Base-by-base conservation (phyloP, 768 basidiomycete genomes). In the Coprinopsis marcescibilis region DNA sequence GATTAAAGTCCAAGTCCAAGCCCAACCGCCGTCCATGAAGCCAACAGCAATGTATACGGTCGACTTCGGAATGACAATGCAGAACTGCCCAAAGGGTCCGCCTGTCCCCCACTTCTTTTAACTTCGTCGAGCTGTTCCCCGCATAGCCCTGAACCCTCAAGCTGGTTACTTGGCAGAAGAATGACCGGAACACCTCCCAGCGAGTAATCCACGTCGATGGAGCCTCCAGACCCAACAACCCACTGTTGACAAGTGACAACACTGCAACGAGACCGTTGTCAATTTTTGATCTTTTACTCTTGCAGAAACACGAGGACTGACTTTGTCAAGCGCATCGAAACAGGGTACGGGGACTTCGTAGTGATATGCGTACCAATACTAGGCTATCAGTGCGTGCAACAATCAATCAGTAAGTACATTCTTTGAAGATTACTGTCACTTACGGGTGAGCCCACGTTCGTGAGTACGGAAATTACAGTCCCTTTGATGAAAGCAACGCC, bases 381-480 rank as follows among this genome's bases (percentile, higher is more conserved):
- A 2, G 81, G 78, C 82, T 81, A 54, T 2, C 43, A 56, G 24
- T 4, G n/a, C n/a, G n/a, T n/a, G n/a, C n/a, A n/a, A n/a, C n/a
- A n/a, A n/a, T n/a, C n/a, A n/a, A n/a, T n/a, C n/a, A n/a, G n/a
- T n/a, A n/a, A n/a, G n/a, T n/a, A n/a, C n/a, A n/a, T n/a, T n/a
- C n/a, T n/a, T n/a, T n/a, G n/a, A n/a, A n/a, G n/a, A n/a, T n/a
- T n/a, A n/a, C n/a, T n/a, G n/a, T n/a, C n/a, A 46, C 74, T 46
- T 58, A 85, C 84, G 17, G 84, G 83, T 45, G 83, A 84, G 25
- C 85, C 87, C 50, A 87, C 77, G 63, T 82, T 85, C 19, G 83
- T 88, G 52, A 83, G 51, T 32, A 88, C 62, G 11, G 78, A 71
- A 40, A 85, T 65, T 8, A 85, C 73, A 15, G 68, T 57, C 11